A percentile compares a stretch with the other conserved stretches of the same genome.
Evolutionary conservation across 2,329 filamentous ascomycete genomes (phyloP).

Genomic region (Ceratocystis papillata): DNA sequence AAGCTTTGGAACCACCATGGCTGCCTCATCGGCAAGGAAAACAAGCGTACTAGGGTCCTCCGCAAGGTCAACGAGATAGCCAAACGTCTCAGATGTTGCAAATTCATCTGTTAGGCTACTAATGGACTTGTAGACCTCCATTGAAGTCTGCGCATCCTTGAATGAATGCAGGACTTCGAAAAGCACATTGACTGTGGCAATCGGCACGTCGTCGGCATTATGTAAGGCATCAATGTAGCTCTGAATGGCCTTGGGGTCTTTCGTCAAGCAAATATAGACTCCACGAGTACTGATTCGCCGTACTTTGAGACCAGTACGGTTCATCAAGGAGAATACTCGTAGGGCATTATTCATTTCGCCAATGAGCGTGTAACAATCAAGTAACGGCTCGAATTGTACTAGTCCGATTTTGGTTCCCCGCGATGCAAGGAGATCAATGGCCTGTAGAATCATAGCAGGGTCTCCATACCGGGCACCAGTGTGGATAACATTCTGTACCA

Average conservation of each 20-base stretch:
- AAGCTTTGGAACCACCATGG: constrained; percentile 16
- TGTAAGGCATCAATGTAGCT: constrained; percentile 48
- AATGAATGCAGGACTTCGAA: constrained; percentile 30
- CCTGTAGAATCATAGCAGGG: constrained; percentile 55
- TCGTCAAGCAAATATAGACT: constrained; percentile 47
- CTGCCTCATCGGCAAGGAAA: constrained; percentile 21
- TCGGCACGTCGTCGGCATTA: constrained; percentile 29
- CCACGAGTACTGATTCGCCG: constrained; percentile 51
- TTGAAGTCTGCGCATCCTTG: constrained; percentile 21
- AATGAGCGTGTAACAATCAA: constrained; percentile 54
- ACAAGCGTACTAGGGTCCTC: constrained; percentile 7
- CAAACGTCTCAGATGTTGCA: constrained; percentile 24
- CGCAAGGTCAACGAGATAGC: constrained; percentile 18
- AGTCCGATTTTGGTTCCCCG: constrained; percentile 47
- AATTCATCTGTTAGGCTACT: constrained; percentile 25
- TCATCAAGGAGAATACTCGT: constrained; percentile 62
- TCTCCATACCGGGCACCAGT: constrained; percentile 61
- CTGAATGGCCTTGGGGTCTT: constrained; percentile 37
- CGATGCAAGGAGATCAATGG: constrained; percentile 53
- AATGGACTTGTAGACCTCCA: constrained; percentile 25
- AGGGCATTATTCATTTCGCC: constrained; percentile 57
- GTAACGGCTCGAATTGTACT: constrained; percentile 69
- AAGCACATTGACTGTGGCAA: constrained; percentile 32
- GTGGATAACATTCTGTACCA: constrained; percentile 58
- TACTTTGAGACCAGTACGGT: constrained; percentile 47